Evolutionary conservation across 2,329 filamentous ascomycete genomes (phyloP).

Genomic region (Dactylonectria estremocensis): DNA sequence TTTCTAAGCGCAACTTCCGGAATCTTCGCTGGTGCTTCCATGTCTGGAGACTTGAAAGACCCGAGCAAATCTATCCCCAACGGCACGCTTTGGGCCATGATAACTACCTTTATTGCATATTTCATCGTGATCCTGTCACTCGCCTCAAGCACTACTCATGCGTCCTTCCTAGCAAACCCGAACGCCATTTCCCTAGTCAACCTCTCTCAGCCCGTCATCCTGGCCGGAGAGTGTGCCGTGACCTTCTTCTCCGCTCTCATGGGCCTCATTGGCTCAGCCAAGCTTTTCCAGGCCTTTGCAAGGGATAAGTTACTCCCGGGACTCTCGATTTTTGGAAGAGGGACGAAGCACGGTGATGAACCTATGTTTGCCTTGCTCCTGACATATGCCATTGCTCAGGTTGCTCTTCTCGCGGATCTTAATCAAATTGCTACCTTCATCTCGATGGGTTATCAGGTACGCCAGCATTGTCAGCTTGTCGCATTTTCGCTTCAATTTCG

Average conservation of each 20-base stretch:
- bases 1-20: slow-evolving; percentile 63
- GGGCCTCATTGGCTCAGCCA: slow-evolving; percentile 88
- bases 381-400: slow-evolving; percentile 82
- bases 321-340: slow-evolving; percentile 80
- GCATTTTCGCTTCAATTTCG: neutral
- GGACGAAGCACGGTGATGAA: slow-evolving; percentile 80
- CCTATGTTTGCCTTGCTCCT: slow-evolving; percentile 83
- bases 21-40: slow-evolving; percentile 82
- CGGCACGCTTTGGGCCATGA: slow-evolving; percentile 85
- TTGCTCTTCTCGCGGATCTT: slow-evolving; percentile 86
- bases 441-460: slow-evolving; percentile 87
- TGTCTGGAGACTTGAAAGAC: slow-evolving; percentile 89
- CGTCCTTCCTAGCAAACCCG: slow-evolving; percentile 80
- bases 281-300: slow-evolving; percentile 86
- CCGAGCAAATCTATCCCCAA: slow-evolving; percentile 88
- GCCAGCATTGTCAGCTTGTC: too few relatives aligned
- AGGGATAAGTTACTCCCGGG: slow-evolving; percentile 85
- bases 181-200: slow-evolving; percentile 89
- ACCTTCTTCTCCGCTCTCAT: slow-evolving; percentile 90
- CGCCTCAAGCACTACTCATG: slow-evolving; percentile 81
- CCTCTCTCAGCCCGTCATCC: slow-evolving; percentile 79
- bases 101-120: slow-evolving; percentile 83
- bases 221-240: slow-evolving; percentile 87
- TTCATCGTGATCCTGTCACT: slow-evolving; percentile 83
- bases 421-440: slow-evolving; percentile 93